phyloP scores from a whole-genome alignment of 768 basidiomycete species.

The Boletus insuetus region DNA sequence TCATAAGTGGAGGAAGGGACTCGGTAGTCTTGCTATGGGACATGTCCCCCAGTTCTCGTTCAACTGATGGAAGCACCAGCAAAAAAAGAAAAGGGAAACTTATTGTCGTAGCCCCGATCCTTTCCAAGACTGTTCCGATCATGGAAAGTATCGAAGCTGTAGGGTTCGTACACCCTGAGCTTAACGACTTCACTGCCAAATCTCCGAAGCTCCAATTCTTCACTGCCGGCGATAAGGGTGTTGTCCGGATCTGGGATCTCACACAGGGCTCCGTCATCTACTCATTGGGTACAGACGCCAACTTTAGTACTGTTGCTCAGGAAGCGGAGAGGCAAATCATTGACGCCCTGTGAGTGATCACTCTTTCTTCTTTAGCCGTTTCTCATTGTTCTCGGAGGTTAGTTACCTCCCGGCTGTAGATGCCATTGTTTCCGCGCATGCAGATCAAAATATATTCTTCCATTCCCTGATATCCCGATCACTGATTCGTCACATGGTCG shows the following conservation, averaged over 20 bases:
- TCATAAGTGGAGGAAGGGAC: slow-evolving; percentile 90
- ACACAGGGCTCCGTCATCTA: slow-evolving; percentile 59
- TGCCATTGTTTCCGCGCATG: slow-evolving; percentile 79
- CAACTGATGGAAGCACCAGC: slow-evolving; percentile 16
- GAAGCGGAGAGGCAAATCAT: slow-evolving; percentile 86
- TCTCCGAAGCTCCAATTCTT: slow-evolving; percentile 60
- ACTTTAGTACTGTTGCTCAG: slow-evolving; percentile 39
- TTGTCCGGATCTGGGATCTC: slow-evolving; percentile 83
- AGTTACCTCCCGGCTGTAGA: slow-evolving; percentile 70
- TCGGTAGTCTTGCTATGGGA: slow-evolving; percentile 95
- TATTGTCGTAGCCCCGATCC: slow-evolving; percentile 48
- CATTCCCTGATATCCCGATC: slow-evolving; percentile 70
- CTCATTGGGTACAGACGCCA: slow-evolving; percentile 49
- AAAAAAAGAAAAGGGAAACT: slow-evolving; percentile 40
- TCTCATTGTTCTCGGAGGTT: slow-evolving; percentile 15
- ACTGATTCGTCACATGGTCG: slow-evolving; percentile 80
- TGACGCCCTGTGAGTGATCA: slow-evolving; percentile 69
- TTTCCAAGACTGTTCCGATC: slow-evolving; percentile 77
- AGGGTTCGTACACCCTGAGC: slow-evolving; percentile 59
- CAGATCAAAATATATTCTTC: slow-evolving; percentile 96
- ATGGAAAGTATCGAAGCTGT: slow-evolving; percentile 87
- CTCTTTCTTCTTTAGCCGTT: slow-evolving; percentile 1
- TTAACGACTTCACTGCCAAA: slow-evolving; percentile 36
- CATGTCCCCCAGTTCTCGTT: slow-evolving; percentile 34
- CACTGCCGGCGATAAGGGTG: slow-evolving; percentile 90